phyloP scores from a whole-genome alignment of 2,329 filamentous ascomycete species.

The Onygena corvina region DNA sequence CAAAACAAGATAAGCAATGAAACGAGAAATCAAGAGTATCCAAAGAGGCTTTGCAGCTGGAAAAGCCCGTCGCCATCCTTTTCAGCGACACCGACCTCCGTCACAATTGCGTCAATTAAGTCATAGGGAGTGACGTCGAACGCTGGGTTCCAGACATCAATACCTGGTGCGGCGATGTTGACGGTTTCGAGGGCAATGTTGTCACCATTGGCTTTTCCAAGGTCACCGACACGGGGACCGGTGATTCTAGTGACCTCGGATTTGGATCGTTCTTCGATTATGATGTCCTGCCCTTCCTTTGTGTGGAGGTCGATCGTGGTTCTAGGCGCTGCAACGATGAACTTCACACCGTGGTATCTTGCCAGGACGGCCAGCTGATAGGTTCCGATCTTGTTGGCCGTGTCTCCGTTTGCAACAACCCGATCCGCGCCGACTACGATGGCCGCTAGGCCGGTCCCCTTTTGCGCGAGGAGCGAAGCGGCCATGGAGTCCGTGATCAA shows the following conservation, averaged over 20 bases:
- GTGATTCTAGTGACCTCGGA: slow-evolving; percentile 76
- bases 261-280: slow-evolving; percentile 75
- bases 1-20: slow-evolving; percentile 2
- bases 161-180: slow-evolving; percentile 63
- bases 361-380: slow-evolving; percentile 88
- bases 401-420: slow-evolving; percentile 92
- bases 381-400: slow-evolving; percentile 96
- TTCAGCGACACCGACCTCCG: slow-evolving; percentile 75
- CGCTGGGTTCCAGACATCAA: slow-evolving; percentile 89
- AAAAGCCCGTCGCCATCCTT: slow-evolving; percentile 63
- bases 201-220: slow-evolving; percentile 45
- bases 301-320: slow-evolving; percentile 87
- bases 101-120: slow-evolving; percentile 87
- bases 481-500: slow-evolving; percentile 97
- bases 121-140: slow-evolving; percentile 88
- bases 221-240: slow-evolving; percentile 51
- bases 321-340: slow-evolving; percentile 85
- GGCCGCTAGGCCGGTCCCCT: slow-evolving; percentile 58
- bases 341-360: slow-evolving; percentile 76
- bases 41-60: slow-evolving; percentile 33
- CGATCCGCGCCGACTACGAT: slow-evolving; percentile 92
- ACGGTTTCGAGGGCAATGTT: slow-evolving; percentile 46
- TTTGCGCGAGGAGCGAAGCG: slow-evolving; percentile 57
- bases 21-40: background rate
- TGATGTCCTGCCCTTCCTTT: slow-evolving; percentile 62